Conservation (phyloP, 2,329 filamentous ascomycete genomes). For the Colletotrichum salicis region DNA sequence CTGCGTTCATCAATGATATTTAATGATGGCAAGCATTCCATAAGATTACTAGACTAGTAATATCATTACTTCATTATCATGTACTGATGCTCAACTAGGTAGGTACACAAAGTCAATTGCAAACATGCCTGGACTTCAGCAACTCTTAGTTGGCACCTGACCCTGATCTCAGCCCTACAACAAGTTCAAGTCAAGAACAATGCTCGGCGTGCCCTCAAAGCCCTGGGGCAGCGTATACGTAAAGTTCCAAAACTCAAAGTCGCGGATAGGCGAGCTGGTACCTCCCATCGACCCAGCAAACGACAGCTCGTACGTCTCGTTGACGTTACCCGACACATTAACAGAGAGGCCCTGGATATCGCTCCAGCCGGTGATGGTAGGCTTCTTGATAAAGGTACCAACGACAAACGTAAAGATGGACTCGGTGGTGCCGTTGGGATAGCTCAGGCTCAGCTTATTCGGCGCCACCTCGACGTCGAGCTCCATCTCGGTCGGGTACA, state of each 20-base stretch:
- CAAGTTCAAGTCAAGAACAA: conserved; percentile 24
- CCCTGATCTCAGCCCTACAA: background rate
- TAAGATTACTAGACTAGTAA: background rate
- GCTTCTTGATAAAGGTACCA: conserved; percentile 55
- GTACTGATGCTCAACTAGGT: background rate
- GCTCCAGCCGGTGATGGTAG: conserved; percentile 55
- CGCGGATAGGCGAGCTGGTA: conserved; percentile 41
- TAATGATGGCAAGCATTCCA: background rate
- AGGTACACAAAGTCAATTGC: background rate
- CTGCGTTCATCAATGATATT: too few relatives aligned
- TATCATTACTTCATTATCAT: background rate
- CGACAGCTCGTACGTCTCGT: conserved; percentile 49
- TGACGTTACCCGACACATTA: conserved; percentile 55
- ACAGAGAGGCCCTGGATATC: conserved; percentile 61
- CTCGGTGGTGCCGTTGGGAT: conserved; percentile 60
- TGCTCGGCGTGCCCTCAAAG: conserved; percentile 42
- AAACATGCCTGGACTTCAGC: background rate
- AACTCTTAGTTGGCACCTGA: too few relatives aligned
- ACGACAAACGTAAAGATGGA: conserved; percentile 64
- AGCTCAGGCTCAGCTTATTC: conserved; percentile 58
- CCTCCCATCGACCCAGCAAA: conserved; percentile 56
- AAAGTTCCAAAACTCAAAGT: conserved; percentile 60
- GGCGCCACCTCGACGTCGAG: conserved; percentile 55
- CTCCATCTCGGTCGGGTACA: conserved; percentile 52
- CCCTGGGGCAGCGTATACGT: conserved; percentile 52